Base-by-base conservation (phyloP, 345 rosid genomes). In the Citrus reticulata region DNA sequence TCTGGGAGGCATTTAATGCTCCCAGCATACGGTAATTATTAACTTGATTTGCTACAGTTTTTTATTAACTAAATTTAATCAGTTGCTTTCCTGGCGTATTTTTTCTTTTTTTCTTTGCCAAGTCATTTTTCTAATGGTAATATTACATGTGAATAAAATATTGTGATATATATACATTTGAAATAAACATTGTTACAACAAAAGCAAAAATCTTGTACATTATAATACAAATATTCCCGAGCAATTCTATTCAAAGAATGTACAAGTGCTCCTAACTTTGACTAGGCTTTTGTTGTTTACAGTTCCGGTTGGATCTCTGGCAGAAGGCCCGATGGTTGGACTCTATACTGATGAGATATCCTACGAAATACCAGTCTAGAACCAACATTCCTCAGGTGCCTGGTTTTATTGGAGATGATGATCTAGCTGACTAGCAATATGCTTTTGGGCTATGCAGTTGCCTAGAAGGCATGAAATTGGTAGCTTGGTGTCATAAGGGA, bases 271-370 rank as follows among this genome's bases (percentile, higher is more conserved):
- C 22, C 58, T 17, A 5, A 74, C 72, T 55, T 66, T 71, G 32
- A 25, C 69, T 13, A 1, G 39, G 20, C 37, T 72, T 37, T 2
- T 75, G 61, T 63, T 27, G 75, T 29, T 32, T 19, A 20, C 27
- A 17, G 37, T 11, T 34, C 34, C 10, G 65, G 62, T 30, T 34
- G 67, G 37, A 61, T 68, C 72, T 6, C 57, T n/a, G 13, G 76
- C 11, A 39, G 51, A 76, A 65, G 54, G 30, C 10, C 19, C 57
- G 57, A 55, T 78, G 9, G 9, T 24, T 6, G 25, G 62, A 55
- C 32, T 63, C 62, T 67, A n/a, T 66, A 39, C 25, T 80, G 80
- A 35, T 55, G 54, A 71, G 9, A 59, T 54, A 77, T 72, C 62
- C 74, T 40, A 24, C 39, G 22, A 4, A 58, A 34, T 6, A 30